These are phyloP conservation scores for Macrotyloma uniflorum DNA, from an alignment of 306 rosid genomes.

Conservation along the genomic window DNA sequence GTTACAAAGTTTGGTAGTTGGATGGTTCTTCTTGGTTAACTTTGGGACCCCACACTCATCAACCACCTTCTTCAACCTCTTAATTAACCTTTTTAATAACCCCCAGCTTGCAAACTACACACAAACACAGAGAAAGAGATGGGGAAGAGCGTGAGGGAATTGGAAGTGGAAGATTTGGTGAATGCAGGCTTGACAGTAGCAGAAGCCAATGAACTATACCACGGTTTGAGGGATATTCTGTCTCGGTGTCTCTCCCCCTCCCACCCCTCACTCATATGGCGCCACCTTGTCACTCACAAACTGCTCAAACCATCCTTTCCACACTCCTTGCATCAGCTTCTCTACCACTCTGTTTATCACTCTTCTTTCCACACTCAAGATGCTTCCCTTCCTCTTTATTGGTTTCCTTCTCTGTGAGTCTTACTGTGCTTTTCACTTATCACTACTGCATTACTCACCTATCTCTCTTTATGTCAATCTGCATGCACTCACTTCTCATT, in stretches of 20 bases:
- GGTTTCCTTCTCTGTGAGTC: slow-evolving; percentile 80
- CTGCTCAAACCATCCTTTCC: slow-evolving; percentile 64
- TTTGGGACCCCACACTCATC: not conserved
- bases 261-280: slow-evolving; percentile 55
- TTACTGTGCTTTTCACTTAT: not conserved
- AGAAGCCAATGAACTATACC: slow-evolving; percentile 55
- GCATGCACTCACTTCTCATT: not conserved
- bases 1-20: not conserved
- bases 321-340: slow-evolving; percentile 58
- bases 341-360: slow-evolving; percentile 61
- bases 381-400: slow-evolving; percentile 68
- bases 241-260: slow-evolving; percentile 12
- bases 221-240: slow-evolving; percentile 34
- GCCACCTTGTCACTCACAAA: slow-evolving; percentile 55
- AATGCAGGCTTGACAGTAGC: slow-evolving; percentile 48
- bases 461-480: not conserved
- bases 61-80: not conserved
- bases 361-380: slow-evolving; percentile 46
- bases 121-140: not conserved
- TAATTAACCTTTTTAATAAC: no score
- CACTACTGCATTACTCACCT: not conserved
- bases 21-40: not conserved
- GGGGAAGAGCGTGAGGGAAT: slow-evolving; percentile 53
- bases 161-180: slow-evolving; percentile 58
- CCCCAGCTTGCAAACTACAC: no score